Conservation (phyloP, 106 monocot species). For the Xerophyta viscosa region DNA sequence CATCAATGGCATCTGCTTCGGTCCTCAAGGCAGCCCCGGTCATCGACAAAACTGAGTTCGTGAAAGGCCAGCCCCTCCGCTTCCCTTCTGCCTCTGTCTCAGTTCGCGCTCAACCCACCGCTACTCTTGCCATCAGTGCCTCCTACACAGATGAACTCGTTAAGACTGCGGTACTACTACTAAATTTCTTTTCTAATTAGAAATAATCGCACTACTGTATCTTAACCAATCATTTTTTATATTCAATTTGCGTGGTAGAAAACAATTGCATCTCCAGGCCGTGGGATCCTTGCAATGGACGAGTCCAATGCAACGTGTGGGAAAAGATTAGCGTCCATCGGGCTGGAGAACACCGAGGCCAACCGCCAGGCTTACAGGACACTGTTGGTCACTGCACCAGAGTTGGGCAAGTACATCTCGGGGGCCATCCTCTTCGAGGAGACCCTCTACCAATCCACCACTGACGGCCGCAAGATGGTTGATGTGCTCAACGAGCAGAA, state of each 20-base stretch:
- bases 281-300: conserved; percentile 91
- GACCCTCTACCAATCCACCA: conserved; percentile 83
- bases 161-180: conserved; percentile 24
- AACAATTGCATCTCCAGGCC: conserved; percentile 86
- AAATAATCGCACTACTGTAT: not conserved
- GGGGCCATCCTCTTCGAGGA: conserved; percentile 96
- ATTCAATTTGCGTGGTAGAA: conserved; percentile 37
- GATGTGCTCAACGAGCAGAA: conserved; percentile 80
- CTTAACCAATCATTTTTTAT: not conserved
- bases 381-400: conserved; percentile 63
- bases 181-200: not conserved
- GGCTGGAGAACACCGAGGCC: conserved; percentile 95
- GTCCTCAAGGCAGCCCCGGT: conserved; percentile 29
- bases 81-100: not conserved
- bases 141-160: conserved; percentile 24
- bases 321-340: conserved; percentile 78
- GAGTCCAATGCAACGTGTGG: conserved; percentile 96
- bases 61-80: conserved; percentile 18
- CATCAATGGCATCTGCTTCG: conserved; percentile 30
- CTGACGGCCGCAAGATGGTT: conserved; percentile 81
- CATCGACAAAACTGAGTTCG: conserved; percentile 19
- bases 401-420: conserved; percentile 80
- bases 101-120: conserved; percentile 5
- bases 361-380: conserved; percentile 91
- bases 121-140: conserved; percentile 10